Evolutionary conservation across 2,329 filamentous ascomycete genomes (phyloP).

Genomic region (Akanthomyces lecanii): DNA sequence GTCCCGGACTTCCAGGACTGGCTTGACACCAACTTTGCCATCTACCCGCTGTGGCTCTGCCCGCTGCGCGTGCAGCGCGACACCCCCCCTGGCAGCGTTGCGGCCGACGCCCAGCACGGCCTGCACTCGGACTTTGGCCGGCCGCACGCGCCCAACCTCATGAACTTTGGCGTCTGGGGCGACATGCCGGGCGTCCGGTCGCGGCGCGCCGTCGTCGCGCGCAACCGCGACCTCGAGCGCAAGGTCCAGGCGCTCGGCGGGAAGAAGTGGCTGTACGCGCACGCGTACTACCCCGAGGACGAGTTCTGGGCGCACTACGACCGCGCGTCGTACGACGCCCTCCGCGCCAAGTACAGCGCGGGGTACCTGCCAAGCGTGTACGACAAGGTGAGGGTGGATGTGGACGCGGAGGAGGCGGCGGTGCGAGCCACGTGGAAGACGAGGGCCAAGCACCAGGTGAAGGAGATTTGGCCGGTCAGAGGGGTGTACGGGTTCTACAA

Average conservation of each 20-base stretch:
- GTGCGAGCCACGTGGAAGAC: constrained; percentile 27
- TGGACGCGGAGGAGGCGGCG: constrained; percentile 31
- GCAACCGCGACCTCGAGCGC: constrained; percentile 58
- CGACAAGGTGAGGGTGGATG: constrained; percentile 59
- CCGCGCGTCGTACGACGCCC: constrained; percentile 51
- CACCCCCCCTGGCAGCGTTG: constrained; percentile 13
- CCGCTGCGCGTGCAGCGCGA: constrained; percentile 44
- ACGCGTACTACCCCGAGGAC: constrained; percentile 58
- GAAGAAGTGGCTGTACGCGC: constrained; percentile 67
- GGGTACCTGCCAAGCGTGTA: constrained; percentile 59
- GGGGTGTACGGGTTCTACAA: constrained; percentile 45
- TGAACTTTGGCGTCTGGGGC: constrained; percentile 64
- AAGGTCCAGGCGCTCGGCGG: constrained; percentile 56
- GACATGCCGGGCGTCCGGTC: constrained; percentile 34
- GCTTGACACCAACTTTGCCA: constrained; percentile 40
- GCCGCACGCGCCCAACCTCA: constrained; percentile 36
- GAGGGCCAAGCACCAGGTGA: constrained; percentile 28
- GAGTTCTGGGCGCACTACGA: constrained; percentile 68
- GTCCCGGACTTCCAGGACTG: constrained; percentile 44
- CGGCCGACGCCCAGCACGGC: constrained; percentile 39
- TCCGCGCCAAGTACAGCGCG: constrained; percentile 57
- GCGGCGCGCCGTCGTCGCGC: constrained; percentile 44
- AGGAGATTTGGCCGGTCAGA: constrained; percentile 38
- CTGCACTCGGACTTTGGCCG: constrained; percentile 44
- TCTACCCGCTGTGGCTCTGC: constrained; percentile 56